Base-by-base conservation (phyloP, 2,329 filamentous ascomycete genomes). In the Pyrenochaeta sp. region DNA sequence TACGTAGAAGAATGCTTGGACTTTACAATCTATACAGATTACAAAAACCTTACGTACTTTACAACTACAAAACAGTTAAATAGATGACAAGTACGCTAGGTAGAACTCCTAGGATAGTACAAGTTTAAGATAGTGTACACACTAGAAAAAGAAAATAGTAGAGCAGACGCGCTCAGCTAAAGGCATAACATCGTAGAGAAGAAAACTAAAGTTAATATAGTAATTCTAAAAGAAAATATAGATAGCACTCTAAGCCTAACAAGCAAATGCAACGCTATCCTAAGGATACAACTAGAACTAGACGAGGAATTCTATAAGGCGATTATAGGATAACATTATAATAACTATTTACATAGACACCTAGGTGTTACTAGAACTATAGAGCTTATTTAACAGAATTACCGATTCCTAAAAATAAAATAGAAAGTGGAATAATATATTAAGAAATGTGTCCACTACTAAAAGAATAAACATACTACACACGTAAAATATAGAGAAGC, bases 401-500 rank as follows among this genome's bases (percentile, higher is more conserved):
- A 17, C 24, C 36, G 35, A 6, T 18, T 14, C 28, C 14, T 26
- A 13, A 27, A 29, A 22, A 35, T 40, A 14, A 39, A 35, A 18
- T 26, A 24, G 10, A 29, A 23, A 17, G 28, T 30, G 9, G 14
- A 30, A 30, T 17, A 17, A 10, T 39, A 17, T 30, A 39, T 29
- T 30, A 40, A 40, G 28, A 40, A 40, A 30, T 31, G 22, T 17
- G 7, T 15, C 3, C 13, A 32, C 17, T 40, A 29, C 8, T 29
- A 40, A 11, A 35, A 35, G 27, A 40, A 41, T 24, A 40, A 45
- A n/a, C n/a, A n/a, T n/a, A n/a, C n/a, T n/a, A n/a, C 21, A 24
- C 18, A 40, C 14, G 8, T 19, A 40, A 9, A 9, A 22, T 21
- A 40, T 26, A 18, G 28, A 20, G 37, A 40, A 21, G 20, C 21